Evolutionary conservation across 495 filamentous ascomycete genomes (phyloP), one percentile per base, ranked within the genome.

Genomic region (Talaromyces wortmannii): DNA sequence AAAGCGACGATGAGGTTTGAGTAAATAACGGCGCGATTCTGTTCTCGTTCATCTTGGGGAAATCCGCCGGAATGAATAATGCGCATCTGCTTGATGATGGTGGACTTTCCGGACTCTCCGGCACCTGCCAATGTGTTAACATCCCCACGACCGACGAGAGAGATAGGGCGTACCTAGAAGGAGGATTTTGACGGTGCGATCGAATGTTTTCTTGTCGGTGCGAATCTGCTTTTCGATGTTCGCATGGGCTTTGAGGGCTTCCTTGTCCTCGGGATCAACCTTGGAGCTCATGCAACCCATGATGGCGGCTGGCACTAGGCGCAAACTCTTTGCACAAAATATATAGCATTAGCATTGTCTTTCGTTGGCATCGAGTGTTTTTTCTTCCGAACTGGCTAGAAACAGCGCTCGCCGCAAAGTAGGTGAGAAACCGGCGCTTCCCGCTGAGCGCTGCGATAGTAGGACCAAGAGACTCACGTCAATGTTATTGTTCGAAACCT

Each of bases 51-150:
- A 59, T 84, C 86, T 60, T 92, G 85, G 45, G 88, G 89, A 69
- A 97, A 97, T 17, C 95, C 94, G 67, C 90, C 83, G 43, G 90
- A 86, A 66, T 98, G 92, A 61, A 98, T 97, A 70, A 98, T 86
- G 65, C 92, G 91, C 94, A 98, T 98, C 78, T 98, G 94, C 76
- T 98, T 98, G 51, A 98, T 81, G 56, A 98, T 92, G 6, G 94
- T 98, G 7, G 94, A 98, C 68, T 98, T 98, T 45, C 94, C 94
- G 31, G 91, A 96, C 75, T 98, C 94, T 63, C 94, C 94, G 63
- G 94, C 94, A 67, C 94, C 94, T 97, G 46, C 11, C 55, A 5
- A 30, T 51, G 30, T 36, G 33, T 23, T 30, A 17, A 32, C 8
- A 17, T 10, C 16, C 18, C 23, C 6, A n/a, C 7, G 15, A 8